phyloP scores from a whole-genome alignment of 352 stramenopile genomes.

The Phytopythium sindhum region DNA sequence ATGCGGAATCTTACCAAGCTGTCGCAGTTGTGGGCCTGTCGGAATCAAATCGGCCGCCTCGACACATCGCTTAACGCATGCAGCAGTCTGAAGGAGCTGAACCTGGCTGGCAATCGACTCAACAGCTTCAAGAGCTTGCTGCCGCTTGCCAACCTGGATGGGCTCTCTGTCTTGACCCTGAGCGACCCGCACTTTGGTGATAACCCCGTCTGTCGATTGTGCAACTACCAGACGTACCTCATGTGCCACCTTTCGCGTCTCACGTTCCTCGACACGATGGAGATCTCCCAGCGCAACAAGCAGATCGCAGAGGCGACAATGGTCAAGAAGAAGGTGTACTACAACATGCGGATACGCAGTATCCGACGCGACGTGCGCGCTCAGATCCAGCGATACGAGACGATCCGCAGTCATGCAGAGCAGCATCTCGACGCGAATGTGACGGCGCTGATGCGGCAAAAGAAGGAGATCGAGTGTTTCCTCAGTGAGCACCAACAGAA shows the following conservation, averaged over 20 bases:
- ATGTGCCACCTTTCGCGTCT: slow-evolving; percentile 83
- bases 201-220: slow-evolving; percentile 89
- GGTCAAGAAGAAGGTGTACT: slow-evolving; percentile 95
- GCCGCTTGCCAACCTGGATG: slow-evolving; percentile 63
- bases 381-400: slow-evolving; percentile 43
- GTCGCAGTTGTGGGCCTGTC: slow-evolving; percentile 65
- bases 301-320: slow-evolving; percentile 89
- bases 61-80: slow-evolving; percentile 59
- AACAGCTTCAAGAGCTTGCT: slow-evolving; percentile 86
- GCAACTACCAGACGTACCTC: slow-evolving; percentile 92
- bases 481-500: slow-evolving; percentile 14
- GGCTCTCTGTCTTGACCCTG: slow-evolving; percentile 60
- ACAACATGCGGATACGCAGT: slow-evolving; percentile 92
- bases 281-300: slow-evolving; percentile 78
- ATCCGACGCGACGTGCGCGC: slow-evolving; percentile 81
- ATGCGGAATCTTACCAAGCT: slow-evolving; percentile 51
- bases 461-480: slow-evolving; percentile 68
- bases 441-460: slow-evolving; percentile 34
- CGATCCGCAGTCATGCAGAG: slow-evolving; percentile 38
- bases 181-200: slow-evolving; percentile 88
- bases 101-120: slow-evolving; percentile 81
- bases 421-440: slow-evolving; percentile 53
- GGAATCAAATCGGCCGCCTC: slow-evolving; percentile 72
- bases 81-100: slow-evolving; percentile 67
- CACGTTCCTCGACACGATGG: slow-evolving; percentile 64